A percentile compares a stretch with the other conserved stretches of the same genome.
phyloP scores from a whole-genome alignment of 768 basidiomycete genomes.

The Lactifluus echinatus region DNA sequence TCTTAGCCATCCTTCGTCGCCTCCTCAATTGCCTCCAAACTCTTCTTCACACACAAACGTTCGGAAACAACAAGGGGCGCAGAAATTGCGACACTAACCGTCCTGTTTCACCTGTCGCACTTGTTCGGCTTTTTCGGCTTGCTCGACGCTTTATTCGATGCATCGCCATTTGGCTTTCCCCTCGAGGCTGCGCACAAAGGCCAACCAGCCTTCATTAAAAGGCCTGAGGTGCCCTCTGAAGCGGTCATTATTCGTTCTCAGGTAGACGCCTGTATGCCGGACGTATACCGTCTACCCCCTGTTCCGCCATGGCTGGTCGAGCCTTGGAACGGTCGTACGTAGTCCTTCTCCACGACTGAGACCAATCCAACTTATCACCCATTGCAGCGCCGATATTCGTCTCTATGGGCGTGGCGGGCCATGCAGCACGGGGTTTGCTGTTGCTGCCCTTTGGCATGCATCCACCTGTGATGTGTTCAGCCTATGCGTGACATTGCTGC shows the following conservation, averaged over 20 bases:
- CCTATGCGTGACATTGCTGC: not conserved
- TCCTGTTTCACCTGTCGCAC: slow-evolving; percentile 3
- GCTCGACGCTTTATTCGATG: slow-evolving; percentile 2
- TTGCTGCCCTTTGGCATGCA: slow-evolving; percentile 2
- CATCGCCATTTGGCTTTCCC: not conserved
- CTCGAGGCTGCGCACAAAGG: not conserved
- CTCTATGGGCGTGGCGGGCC: not conserved
- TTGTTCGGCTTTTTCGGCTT: slow-evolving; percentile 13
- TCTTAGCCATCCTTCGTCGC: not conserved
- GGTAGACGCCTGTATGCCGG: not conserved
- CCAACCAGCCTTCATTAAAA: not conserved
- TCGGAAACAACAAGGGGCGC: slow-evolving; percentile 4
- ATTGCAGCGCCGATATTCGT: not conserved
- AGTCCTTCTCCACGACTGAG: not conserved
- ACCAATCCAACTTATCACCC: not conserved
- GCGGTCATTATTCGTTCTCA: not conserved
- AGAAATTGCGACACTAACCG: not conserved
- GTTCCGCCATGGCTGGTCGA: not conserved
- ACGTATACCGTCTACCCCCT: not conserved
- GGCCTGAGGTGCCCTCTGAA: not conserved
- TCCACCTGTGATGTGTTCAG: not conserved
- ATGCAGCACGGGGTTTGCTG: slow-evolving; percentile 3
- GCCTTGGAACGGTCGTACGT: slow-evolving; percentile 1
- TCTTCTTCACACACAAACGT: not conserved
- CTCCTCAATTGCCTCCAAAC: not conserved